Conservation (phyloP, 2,329 filamentous ascomycete genomes). For the Hymenoscyphus infarciens region DNA sequence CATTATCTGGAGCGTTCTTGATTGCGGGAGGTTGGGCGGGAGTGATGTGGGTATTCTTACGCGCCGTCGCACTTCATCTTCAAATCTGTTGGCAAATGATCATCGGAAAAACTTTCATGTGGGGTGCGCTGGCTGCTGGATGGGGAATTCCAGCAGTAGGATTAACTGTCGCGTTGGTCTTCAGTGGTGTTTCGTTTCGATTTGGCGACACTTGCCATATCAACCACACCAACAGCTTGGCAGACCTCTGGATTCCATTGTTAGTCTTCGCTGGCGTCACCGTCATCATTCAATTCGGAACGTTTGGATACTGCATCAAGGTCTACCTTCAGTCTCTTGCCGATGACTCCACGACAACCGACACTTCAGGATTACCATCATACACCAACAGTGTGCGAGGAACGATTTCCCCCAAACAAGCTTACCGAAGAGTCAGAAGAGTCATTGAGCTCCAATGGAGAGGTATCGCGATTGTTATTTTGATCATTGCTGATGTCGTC, state of each 20-base stretch:
- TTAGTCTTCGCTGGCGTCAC: constrained; percentile 73
- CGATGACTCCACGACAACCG: constrained; percentile 67
- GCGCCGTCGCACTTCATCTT: constrained; percentile 86
- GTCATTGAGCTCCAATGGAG: constrained; percentile 93
- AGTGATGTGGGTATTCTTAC: constrained; percentile 86
- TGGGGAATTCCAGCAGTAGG: constrained; percentile 81
- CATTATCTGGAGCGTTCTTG: constrained; percentile 81
- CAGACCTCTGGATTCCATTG: constrained; percentile 86
- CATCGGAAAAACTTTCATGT: constrained; percentile 86
- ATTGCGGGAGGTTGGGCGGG: constrained; percentile 81
- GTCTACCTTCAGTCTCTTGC: constrained; percentile 84
- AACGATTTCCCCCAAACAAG: constrained; percentile 74
- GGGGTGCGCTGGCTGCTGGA: constrained; percentile 71
- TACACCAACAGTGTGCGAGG: constrained; percentile 70
- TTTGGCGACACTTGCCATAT: constrained; percentile 91
- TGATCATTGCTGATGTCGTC: constrained; percentile 87
- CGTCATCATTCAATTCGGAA: constrained; percentile 76
- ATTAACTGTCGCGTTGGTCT: constrained; percentile 69
- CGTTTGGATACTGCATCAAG: constrained; percentile 89
- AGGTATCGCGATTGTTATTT: constrained; percentile 81
- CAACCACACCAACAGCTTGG: constrained; percentile 79
- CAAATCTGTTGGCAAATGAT: constrained; percentile 98
- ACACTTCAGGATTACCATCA: constrained; percentile 68
- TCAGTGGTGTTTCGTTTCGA: constrained; percentile 91
- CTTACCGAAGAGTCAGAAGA: constrained; percentile 80